phyloP scores from a whole-genome alignment of 257 asterid species.

The Forsythia suspensa region DNA sequence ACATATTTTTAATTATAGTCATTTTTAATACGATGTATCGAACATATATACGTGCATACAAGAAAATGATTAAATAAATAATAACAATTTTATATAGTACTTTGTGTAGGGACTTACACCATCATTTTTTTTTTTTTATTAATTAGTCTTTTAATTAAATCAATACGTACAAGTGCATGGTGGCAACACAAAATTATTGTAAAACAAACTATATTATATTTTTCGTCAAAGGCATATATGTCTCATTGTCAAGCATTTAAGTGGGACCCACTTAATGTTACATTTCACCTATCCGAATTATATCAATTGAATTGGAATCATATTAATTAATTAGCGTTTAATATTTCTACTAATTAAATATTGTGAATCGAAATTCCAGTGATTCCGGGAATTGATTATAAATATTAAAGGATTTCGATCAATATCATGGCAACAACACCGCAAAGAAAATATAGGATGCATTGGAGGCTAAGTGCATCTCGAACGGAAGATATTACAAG shows the following conservation, averaged over 20 bases:
- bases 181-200: constrained; percentile 3
- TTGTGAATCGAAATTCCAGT: not conserved
- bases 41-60: too few relatives aligned
- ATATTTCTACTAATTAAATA: not conserved
- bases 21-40: too few relatives aligned
- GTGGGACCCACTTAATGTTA: constrained; percentile 12
- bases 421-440: too few relatives aligned
- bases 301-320: not conserved
- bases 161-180: not conserved
- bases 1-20: too few relatives aligned
- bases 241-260: constrained; percentile 20
- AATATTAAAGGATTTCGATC: not conserved
- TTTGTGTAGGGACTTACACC: not conserved
- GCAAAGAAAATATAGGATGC: too few relatives aligned
- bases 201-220: not conserved
- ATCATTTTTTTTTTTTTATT: not conserved
- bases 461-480: too few relatives aligned
- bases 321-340: not conserved
- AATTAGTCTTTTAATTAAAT: not conserved
- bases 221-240: constrained; percentile 9
- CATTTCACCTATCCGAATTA: constrained; percentile 9
- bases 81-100: too few relatives aligned
- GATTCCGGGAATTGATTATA: not conserved
- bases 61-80: not conserved
- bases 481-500: too few relatives aligned